These are phyloP conservation scores for Backusella sp. DNA, from an alignment of 192 early-diverging fungal species.

Conservation along the genomic window DNA sequence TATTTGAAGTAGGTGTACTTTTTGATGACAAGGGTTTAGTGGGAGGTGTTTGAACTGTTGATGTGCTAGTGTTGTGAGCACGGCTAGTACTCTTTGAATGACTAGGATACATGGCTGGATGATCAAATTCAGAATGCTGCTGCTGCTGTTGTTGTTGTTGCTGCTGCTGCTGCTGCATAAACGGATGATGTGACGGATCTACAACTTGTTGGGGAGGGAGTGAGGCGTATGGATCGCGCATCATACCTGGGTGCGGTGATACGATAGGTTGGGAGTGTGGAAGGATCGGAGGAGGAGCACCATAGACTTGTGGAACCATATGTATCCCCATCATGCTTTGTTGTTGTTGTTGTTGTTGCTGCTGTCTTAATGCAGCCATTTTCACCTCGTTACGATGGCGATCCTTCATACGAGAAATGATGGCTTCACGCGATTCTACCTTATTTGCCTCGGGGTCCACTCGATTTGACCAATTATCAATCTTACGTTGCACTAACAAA, in stretches of 20 bases:
- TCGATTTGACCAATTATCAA: conserved; percentile 24
- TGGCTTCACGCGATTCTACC: conserved; percentile 12
- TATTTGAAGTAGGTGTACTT: not conserved
- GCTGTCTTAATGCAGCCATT: conserved; percentile 19
- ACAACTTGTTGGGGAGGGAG: not conserved
- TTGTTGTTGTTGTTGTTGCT: conserved; percentile 1
- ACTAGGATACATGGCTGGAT: not conserved
- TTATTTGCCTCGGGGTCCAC: conserved; percentile 10
- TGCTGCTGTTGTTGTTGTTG: too few species aligned
- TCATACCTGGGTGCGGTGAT: conserved; percentile 16
- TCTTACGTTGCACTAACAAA: conserved; percentile 14
- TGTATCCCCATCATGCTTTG: not conserved
- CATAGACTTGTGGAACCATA: conserved; percentile 19
- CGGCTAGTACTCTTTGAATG: not conserved
- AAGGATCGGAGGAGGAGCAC: not conserved
- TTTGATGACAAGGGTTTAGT: not conserved
- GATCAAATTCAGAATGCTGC: not conserved
- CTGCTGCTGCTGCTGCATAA: not conserved
- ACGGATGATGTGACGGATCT: not conserved
- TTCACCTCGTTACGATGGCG: conserved; percentile 24
- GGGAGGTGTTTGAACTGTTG: not conserved
- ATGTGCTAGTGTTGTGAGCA: not conserved
- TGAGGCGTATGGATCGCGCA: not conserved
- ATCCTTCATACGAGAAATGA: conserved; percentile 32
- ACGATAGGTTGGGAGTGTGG: not conserved